Evolutionary conservation across 2,329 filamentous ascomycete genomes (phyloP), one percentile per base, ranked within the genome.

Genomic region (Penicillium sp.): DNA sequence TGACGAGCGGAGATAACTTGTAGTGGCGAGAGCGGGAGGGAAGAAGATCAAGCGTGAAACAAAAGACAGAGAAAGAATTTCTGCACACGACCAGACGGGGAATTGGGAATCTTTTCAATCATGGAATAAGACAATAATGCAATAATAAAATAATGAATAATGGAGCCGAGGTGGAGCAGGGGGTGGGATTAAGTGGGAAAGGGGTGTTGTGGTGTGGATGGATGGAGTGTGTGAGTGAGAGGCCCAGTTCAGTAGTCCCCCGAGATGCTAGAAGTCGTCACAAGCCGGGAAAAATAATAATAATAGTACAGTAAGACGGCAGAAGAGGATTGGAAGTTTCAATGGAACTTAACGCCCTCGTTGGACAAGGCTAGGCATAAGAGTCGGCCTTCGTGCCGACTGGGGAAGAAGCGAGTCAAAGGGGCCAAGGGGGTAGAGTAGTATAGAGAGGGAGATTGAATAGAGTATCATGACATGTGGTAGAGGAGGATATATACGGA

Each of bases 131-230:
- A 40, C 51, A 54, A 37, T 40, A 28, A 42, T 37, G 13, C 35
- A 26, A 26, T 28, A 26, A 42, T 54, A 17, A 54, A 28, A 54
- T 54, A 30, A 54, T 28, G 22, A 54, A 54, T 60, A 66, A 65
- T 64, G 60, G 60, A 67, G 50, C 59, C 63, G 50, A 59, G 63
- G 68, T 69, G 69, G 66, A 71, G 68, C 59, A 65, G 61, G 44
- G 50, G 51, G 35, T 40, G 22, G 51, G 53, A 44, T 35, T 42
- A 45, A 55, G n/a, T 42, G 26, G 53, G 38, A 45, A 55, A 45
- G 38, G 53, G 53, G 53, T n/a, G 28, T 38, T 30, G 38, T 33
- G 37, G n/a, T 55, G 53, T 44, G 37, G 37, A n/a, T 54, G 53
- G 53, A 33, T 33, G 30, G 30, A 33, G 30, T 33, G 30, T 12